Evolutionary conservation across 805 yeast species (phyloP).

Genomic region (Candida incommunis): DNA sequence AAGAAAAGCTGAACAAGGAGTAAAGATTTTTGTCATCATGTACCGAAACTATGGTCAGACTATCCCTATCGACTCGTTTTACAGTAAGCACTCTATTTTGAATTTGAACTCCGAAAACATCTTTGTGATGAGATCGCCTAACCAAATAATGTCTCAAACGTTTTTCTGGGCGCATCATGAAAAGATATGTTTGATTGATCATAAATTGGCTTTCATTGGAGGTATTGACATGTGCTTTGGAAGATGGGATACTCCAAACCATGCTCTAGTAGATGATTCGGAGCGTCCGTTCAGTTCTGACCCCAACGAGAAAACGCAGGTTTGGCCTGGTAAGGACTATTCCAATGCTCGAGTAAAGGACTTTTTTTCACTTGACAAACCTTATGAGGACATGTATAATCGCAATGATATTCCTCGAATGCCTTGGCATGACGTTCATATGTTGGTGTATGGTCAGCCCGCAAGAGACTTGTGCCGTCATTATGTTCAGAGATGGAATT

Average conservation of each 20-base stretch:
- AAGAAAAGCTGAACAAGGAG: conserved; percentile 87
- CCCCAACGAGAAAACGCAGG: conserved; percentile 37
- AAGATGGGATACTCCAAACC: conserved; percentile 93
- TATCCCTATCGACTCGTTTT: conserved; percentile 83
- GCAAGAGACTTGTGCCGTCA: conserved; percentile 90
- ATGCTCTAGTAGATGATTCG: conserved; percentile 69
- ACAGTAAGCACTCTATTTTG: conserved; percentile 86
- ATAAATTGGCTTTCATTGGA: conserved; percentile 79
- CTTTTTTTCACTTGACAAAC: conserved; percentile 65
- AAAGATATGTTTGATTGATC: conserved; percentile 75
- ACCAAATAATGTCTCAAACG: conserved; percentile 75
- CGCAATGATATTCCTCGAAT: conserved; percentile 70
- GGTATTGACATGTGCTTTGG: conserved; percentile 96
- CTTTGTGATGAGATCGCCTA: conserved; percentile 87
- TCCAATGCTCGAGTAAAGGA: conserved; percentile 92
- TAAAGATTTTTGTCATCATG: conserved; percentile 79
- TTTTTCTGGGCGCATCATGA: conserved; percentile 99
- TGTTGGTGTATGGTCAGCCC: conserved; percentile 86
- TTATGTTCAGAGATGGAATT: conserved; percentile 97
- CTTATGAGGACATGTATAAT: conserved; percentile 86
- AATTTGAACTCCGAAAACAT: conserved; percentile 66
- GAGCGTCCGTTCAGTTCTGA: conserved; percentile 22
- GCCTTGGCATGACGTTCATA: conserved; percentile 99
- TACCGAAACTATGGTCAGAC: conserved; percentile 90
- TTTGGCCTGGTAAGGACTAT: conserved; percentile 94